Evolutionary conservation across 192 early-diverging fungal genomes (phyloP).

Genomic region (Thoreauomyces humboldtii): DNA sequence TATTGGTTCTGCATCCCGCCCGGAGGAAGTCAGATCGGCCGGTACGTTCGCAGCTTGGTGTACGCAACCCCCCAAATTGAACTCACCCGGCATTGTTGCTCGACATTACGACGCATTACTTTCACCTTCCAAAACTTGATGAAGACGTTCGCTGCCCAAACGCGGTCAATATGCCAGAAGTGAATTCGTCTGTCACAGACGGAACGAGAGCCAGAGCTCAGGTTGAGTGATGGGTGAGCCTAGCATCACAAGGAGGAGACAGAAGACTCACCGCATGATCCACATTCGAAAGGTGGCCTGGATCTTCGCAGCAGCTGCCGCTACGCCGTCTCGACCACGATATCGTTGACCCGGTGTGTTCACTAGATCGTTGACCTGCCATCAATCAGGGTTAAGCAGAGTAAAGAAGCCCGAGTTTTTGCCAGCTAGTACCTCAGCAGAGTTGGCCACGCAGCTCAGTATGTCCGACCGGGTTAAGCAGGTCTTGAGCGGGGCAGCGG

Average conservation of each 20-base stretch:
- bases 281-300: slow-evolving; percentile 30
- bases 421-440: slow-evolving; percentile 12
- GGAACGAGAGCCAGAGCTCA: too few species aligned
- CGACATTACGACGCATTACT: slow-evolving; percentile 11
- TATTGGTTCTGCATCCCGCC: slow-evolving; percentile 23
- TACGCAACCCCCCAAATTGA: too few species aligned
- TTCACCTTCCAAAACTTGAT: slow-evolving; percentile 24
- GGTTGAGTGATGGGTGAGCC: too few species aligned
- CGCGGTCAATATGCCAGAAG: slow-evolving; percentile 21
- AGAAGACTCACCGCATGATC: slow-evolving; percentile 19
- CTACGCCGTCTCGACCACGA: slow-evolving; percentile 13
- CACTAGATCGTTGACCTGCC: slow-evolving; percentile 8
- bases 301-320: slow-evolving; percentile 23
- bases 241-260: too few species aligned
- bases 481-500: not conserved
- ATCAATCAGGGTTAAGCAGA: not conserved
- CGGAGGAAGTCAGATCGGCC: too few species aligned
- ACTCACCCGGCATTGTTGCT: slow-evolving; percentile 1
- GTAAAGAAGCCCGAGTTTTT: not conserved
- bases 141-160: slow-evolving; percentile 16
- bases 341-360: slow-evolving; percentile 14
- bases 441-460: slow-evolving; percentile 13
- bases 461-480: slow-evolving; percentile 4
- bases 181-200: slow-evolving; percentile 17
- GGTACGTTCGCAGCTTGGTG: too few species aligned